Conservation (phyloP, 139 green algal genomes). For the Picocystis salinarum region DNA sequence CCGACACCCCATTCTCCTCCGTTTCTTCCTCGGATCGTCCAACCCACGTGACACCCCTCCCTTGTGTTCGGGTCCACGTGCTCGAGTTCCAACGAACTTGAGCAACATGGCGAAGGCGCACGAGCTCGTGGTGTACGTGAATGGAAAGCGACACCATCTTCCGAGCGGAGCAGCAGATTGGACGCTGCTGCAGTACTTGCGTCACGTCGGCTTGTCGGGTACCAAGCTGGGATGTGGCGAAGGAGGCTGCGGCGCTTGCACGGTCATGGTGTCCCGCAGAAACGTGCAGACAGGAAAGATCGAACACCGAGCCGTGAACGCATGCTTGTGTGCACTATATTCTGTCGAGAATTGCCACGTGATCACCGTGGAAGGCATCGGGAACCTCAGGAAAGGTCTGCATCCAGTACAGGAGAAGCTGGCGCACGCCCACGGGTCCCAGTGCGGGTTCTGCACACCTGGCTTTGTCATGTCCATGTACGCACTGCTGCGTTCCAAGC, state of each 20-base stretch:
- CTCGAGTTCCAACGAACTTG: too few relatives aligned
- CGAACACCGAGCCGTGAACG: constrained; percentile 69
- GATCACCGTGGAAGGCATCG: constrained; percentile 83
- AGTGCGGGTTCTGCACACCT: constrained; percentile 96
- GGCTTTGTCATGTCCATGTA: constrained; percentile 98
- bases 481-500: constrained; percentile 43
- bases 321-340: constrained; percentile 86
- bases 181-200: constrained; percentile 64
- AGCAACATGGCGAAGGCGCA: too few relatives aligned
- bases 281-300: constrained; percentile 27
- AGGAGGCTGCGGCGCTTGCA: constrained; percentile 88
- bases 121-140: constrained; percentile 48
- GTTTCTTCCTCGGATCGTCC: too few relatives aligned
- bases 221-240: constrained; percentile 94
- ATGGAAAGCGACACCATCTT: constrained; percentile 51
- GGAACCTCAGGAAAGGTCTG: constrained; percentile 52
- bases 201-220: constrained; percentile 47
- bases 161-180: constrained; percentile 41
- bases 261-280: constrained; percentile 81
- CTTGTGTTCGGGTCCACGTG: too few relatives aligned
- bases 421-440: constrained; percentile 67
- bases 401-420: constrained; percentile 79
- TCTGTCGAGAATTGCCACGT: constrained; percentile 73
- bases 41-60: too few relatives aligned
- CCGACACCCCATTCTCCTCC: too few relatives aligned